phyloP scores from a whole-genome alignment of 306 rosid genomes.

The Betula pendula region DNA sequence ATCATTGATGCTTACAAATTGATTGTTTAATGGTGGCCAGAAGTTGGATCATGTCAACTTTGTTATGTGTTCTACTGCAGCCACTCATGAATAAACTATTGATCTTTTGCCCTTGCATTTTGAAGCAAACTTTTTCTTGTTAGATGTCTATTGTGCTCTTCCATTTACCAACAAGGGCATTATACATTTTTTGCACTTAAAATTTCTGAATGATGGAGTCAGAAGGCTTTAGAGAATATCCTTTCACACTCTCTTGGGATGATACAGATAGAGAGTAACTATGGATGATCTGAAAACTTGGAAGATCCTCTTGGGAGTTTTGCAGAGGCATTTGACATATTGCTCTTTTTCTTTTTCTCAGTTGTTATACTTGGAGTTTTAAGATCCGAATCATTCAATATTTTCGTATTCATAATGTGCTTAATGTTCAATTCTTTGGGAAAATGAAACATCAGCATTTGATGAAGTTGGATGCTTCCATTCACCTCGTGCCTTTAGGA shows the following conservation, averaged over 20 bases:
- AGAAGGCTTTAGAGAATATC: not conserved
- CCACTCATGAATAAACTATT: not conserved
- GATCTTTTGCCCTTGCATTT: not conserved
- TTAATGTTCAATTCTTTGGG: not conserved
- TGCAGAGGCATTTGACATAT: too few relatives aligned
- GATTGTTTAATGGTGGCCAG: not conserved
- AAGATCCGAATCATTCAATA: not conserved
- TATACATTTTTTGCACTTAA: not conserved
- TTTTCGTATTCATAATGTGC: not conserved
- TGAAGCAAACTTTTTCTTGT: not conserved
- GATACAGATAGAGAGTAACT: not conserved
- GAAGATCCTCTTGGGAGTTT: not conserved
- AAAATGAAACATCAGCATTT: not conserved
- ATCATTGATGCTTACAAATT: not conserved
- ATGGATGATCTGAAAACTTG: not conserved
- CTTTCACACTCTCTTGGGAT: not conserved
- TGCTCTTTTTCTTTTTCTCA: not conserved
- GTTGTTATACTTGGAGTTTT: not conserved
- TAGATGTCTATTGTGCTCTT: not conserved
- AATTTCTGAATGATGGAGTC: not conserved
- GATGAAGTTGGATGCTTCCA: not conserved
- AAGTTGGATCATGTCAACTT: not conserved
- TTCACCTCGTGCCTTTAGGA: not conserved
- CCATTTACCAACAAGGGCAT: not conserved
- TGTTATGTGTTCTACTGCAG: not conserved